phyloP scores from a whole-genome alignment of 768 basidiomycete species.

The Vararia minispora region DNA sequence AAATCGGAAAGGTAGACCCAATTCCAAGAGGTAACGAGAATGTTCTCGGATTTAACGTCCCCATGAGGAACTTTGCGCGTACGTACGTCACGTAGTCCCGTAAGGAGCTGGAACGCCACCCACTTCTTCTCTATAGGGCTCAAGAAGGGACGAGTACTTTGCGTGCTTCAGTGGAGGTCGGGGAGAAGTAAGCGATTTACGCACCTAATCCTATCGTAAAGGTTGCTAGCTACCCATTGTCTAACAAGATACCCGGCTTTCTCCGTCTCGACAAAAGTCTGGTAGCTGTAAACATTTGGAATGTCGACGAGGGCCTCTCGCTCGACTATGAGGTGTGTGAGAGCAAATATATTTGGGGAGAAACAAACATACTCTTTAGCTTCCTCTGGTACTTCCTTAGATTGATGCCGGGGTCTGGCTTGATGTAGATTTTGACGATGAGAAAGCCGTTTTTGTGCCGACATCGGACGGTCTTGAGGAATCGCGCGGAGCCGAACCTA shows the following conservation, averaged over 20 bases:
- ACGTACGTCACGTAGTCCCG: constrained; percentile 72
- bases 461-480: constrained; percentile 76
- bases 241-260: constrained; percentile 91
- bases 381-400: constrained; percentile 63
- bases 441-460: constrained; percentile 74
- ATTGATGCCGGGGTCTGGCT: constrained; percentile 79
- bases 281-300: constrained; percentile 82
- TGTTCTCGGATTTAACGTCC: constrained; percentile 95
- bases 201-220: constrained; percentile 96
- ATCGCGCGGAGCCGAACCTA: constrained; percentile 62
- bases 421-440: constrained; percentile 92
- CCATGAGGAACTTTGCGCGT: constrained; percentile 89
- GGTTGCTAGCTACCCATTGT: constrained; percentile 88
- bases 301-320: constrained; percentile 77
- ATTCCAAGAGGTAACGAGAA: constrained; percentile 93
- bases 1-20: constrained; percentile 95
- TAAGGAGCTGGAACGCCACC: constrained; percentile 91
- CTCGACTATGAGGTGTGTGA: constrained; percentile 44
- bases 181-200: constrained; percentile 14
- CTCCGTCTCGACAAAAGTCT: constrained; percentile 87
- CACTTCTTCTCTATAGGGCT: constrained; percentile 91
- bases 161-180: neutral
- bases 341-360: constrained; percentile 4
- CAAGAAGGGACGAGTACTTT: constrained; percentile 91
- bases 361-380: constrained; percentile 51